Conservation (phyloP, 495 filamentous ascomycete genomes). For the Apiosordaria backusii region DNA sequence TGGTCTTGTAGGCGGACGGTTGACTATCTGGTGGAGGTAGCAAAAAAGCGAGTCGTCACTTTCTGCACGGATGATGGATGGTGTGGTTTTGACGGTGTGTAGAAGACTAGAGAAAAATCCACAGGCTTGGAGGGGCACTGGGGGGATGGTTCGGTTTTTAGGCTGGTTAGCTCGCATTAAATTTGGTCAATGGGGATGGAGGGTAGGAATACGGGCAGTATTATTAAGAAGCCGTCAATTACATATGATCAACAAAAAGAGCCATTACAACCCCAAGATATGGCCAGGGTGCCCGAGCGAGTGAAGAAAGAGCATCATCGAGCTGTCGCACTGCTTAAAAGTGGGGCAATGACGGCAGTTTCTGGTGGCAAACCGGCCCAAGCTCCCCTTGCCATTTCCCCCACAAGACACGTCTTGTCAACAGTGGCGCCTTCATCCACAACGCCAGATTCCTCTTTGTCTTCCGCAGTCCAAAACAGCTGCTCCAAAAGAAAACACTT, state of each 20-base stretch:
- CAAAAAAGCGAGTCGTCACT: not conserved
- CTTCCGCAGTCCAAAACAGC: constrained; percentile 1
- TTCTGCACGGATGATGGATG: not conserved
- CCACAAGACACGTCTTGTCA: not conserved
- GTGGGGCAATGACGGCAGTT: constrained; percentile 27
- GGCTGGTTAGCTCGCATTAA: not conserved
- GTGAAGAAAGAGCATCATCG: constrained; percentile 21
- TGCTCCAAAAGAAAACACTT: not conserved
- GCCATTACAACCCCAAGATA: not conserved
- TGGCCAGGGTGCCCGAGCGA: not conserved
- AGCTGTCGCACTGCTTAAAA: constrained; percentile 16
- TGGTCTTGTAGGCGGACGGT: not conserved
- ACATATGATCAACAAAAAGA: not conserved
- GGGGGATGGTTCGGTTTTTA: not conserved
- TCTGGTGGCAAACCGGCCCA: constrained; percentile 6
- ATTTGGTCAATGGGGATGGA: too few species aligned
- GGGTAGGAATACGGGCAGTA: too few species aligned
- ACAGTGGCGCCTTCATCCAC: not conserved
- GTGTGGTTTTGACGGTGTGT: not conserved
- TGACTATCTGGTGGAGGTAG: too few species aligned
- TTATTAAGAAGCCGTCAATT: not conserved
- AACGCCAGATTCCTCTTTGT: not conserved
- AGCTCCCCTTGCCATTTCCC: constrained; percentile 4
- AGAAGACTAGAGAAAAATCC: too few species aligned
- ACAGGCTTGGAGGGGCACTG: not conserved